Conservation (phyloP, 495 filamentous ascomycete species). For the Aspergillus biplanus region DNA sequence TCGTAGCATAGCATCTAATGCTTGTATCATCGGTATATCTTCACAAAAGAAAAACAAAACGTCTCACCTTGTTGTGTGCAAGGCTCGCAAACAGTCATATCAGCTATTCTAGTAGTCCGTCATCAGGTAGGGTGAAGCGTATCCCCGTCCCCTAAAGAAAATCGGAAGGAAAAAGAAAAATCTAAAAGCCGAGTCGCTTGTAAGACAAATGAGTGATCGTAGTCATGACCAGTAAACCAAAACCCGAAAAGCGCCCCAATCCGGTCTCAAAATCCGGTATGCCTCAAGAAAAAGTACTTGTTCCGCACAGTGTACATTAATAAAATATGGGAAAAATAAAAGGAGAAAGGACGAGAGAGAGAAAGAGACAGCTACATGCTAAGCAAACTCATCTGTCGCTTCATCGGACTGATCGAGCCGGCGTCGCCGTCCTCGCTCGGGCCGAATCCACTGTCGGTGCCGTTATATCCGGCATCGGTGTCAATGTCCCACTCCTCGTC, state of each 20-base stretch:
- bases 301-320: neutral
- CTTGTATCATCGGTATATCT: slow-evolving; percentile 1
- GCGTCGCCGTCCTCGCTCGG: slow-evolving; percentile 66
- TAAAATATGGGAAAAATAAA: slow-evolving; percentile 3
- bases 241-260: slow-evolving; percentile 2
- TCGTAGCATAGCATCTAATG: neutral
- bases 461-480: slow-evolving; percentile 65
- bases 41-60: neutral
- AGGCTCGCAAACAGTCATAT: neutral
- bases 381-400: slow-evolving; percentile 68
- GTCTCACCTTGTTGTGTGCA: neutral
- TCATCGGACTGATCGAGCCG: slow-evolving; percentile 63
- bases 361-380: slow-evolving; percentile 39
- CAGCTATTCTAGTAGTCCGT: neutral
- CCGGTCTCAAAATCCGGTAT: neutral
- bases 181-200: slow-evolving; percentile 1
- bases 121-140: neutral
- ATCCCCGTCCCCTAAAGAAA: neutral
- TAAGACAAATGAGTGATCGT: slow-evolving; percentile 2
- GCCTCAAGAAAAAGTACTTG: neutral
- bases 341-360: neutral
- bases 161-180: neutral
- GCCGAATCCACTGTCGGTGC: slow-evolving; percentile 54
- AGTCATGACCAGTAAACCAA: neutral
- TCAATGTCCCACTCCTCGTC: slow-evolving; percentile 74